Conservation (phyloP, 257 asterid genomes). For the Petunia secreta region DNA sequence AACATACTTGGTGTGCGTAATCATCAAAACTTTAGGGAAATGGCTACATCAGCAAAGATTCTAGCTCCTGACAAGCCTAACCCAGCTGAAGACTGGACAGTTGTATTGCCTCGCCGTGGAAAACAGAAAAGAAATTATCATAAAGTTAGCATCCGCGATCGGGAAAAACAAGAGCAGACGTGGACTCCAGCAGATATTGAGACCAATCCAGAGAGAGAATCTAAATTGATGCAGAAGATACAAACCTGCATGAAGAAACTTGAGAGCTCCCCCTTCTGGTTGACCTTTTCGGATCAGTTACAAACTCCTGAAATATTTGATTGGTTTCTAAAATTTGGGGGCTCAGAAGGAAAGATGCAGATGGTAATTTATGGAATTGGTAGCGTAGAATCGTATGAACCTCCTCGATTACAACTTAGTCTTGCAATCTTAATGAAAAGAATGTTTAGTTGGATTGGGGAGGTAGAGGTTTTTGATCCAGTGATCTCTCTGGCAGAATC, state of each 20-base stretch:
- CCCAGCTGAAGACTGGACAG: constrained; percentile 63
- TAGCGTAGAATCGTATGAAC: constrained; percentile 75
- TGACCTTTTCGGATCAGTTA: constrained; percentile 50
- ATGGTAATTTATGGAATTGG: constrained; percentile 94
- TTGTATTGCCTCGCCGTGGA: constrained; percentile 73
- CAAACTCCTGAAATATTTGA: constrained; percentile 44
- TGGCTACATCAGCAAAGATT: constrained; percentile 50
- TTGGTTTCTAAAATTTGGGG: constrained; percentile 49
- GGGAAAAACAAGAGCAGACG: constrained; percentile 41
- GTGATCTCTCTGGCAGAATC: constrained; percentile 70
- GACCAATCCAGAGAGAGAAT: constrained; percentile 57
- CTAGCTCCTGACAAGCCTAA: constrained; percentile 32
- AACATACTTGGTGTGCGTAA: not conserved
- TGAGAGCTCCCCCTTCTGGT: constrained; percentile 54
- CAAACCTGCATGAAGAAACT: constrained; percentile 50
- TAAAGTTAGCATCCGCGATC: constrained; percentile 36
- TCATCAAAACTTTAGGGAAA: constrained; percentile 22
- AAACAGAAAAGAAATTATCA: constrained; percentile 41
- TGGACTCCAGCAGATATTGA: constrained; percentile 69
- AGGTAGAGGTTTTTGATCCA: constrained; percentile 79
- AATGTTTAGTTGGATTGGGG: constrained; percentile 76
- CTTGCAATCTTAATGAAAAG: constrained; percentile 76
- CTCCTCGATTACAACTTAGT: constrained; percentile 76
- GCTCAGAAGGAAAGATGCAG: constrained; percentile 56
- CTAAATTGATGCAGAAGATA: constrained; percentile 64